These are phyloP conservation scores for Calonectria honghensis DNA, from an alignment of 2,329 filamentous ascomycete genomes.

Conservation along the genomic window DNA sequence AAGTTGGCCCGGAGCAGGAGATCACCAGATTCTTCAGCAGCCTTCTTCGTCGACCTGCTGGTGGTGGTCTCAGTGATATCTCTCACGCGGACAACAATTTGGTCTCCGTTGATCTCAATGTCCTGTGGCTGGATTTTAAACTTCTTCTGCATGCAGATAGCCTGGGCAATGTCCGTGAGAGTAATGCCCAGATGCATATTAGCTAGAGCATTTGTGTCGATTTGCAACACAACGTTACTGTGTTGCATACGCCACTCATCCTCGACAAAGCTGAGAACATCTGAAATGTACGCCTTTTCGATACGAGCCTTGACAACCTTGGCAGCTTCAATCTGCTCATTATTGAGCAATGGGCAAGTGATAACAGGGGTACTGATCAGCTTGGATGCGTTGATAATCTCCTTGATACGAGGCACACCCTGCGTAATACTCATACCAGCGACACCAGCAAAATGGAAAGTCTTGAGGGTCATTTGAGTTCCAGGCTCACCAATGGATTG, in stretches of 20 bases:
- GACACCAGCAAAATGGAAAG: slow-evolving; percentile 99
- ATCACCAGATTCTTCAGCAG: slow-evolving; percentile 64
- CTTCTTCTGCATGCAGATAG: slow-evolving; percentile 88
- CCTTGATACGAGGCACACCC: slow-evolving; percentile 99
- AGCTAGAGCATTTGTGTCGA: slow-evolving; percentile 86
- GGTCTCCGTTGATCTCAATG: slow-evolving; percentile 75
- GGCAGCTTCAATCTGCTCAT: slow-evolving; percentile 84
- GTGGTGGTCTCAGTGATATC: slow-evolving; percentile 71
- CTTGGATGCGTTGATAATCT: slow-evolving; percentile 99
- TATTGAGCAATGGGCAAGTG: slow-evolving; percentile 87
- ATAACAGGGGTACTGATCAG: slow-evolving; percentile 96
- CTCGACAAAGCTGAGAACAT: slow-evolving; percentile 87
- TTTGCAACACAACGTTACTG: slow-evolving; percentile 85
- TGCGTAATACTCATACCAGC: slow-evolving; percentile 99
- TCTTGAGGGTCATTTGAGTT: slow-evolving; percentile 99
- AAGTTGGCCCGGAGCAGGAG: slow-evolving; percentile 87
- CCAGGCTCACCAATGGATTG: slow-evolving; percentile 99
- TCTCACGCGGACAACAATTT: slow-evolving; percentile 84
- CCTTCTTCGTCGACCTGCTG: slow-evolving; percentile 69
- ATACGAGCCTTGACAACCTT: slow-evolving; percentile 94
- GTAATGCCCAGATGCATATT: slow-evolving; percentile 88
- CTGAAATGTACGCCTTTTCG: slow-evolving; percentile 93
- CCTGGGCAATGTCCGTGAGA: slow-evolving; percentile 81
- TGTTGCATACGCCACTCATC: slow-evolving; percentile 89
- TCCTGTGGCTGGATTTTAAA: slow-evolving; percentile 83